Evolutionary conservation across 352 stramenopile species (phyloP), one percentile per base, ranked within the genome.

Genomic region (Paralagenidium karlingii): DNA sequence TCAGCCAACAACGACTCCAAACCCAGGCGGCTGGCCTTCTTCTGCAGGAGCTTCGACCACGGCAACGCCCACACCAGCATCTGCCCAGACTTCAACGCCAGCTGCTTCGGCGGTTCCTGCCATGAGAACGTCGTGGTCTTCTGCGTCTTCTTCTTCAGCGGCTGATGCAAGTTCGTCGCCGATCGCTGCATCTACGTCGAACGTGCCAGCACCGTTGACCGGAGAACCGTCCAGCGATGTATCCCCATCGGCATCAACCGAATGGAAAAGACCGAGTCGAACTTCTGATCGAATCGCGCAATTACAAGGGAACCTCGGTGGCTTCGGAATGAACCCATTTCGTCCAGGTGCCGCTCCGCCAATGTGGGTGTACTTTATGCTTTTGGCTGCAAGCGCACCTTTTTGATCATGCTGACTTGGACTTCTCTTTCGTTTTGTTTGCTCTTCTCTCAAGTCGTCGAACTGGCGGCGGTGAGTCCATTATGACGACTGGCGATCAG

Each of bases 401-500:
- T 8, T 9, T 1, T 20, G 21, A 27, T 16, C 7, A 15, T 15
- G 36, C 25, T 41, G 36, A 41, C 40, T 31, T 13, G 15, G 22
- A 19, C 28, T 39, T 46, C 10, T 15, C 10, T n/a, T 46, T 11
- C 29, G 13, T 47, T 45, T 16, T 13, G 29, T 28, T 36, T 36
- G 22, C 16, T 22, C 16, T 20, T 16, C 3, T 20, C 22, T 20
- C 30, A 22, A 16, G 16, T 36, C 30, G 30, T 8, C 19, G 22
- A 36, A 22, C 22, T 36, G 57, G 53, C 8, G 50, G 49, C n/a
- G 47, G 59, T 18, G 53, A 40, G 39, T 82, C 70, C 26, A 88
- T 88, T 31, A 86, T 91, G 69, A 82, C 59, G 29, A 91, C 78
- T 5, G 78, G 78, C 10, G 78, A 91, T 37, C 65, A 84, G 45